These are phyloP conservation scores for Penicillium thymicola DNA, from an alignment of 2,329 filamentous ascomycete species.

Conservation along the genomic window DNA sequence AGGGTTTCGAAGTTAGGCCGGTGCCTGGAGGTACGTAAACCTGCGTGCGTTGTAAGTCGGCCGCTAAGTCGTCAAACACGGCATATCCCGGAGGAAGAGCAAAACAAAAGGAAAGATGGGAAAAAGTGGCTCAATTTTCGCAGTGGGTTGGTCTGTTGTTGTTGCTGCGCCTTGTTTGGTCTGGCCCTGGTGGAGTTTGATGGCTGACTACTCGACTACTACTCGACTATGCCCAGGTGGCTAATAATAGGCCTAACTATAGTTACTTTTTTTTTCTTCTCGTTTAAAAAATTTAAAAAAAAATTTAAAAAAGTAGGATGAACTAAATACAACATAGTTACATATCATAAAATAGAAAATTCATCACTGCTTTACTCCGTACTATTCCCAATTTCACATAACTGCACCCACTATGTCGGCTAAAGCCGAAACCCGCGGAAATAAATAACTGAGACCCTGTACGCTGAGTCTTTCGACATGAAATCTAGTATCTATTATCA, in stretches of 20 bases:
- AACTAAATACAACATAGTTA: no score
- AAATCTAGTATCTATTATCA: not conserved
- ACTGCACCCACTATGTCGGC: not conserved
- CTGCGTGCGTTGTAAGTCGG: not conserved
- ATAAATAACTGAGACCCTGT: not conserved
- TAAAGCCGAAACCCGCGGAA: not conserved
- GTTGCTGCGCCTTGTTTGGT: slow-evolving; percentile 27
- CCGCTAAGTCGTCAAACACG: slow-evolving; percentile 2
- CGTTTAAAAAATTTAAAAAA: not conserved
- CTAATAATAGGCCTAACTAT: slow-evolving; percentile 6
- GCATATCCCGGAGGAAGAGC: slow-evolving; percentile 6
- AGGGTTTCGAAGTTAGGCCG: not conserved
- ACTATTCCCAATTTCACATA: not conserved
- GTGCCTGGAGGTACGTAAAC: slow-evolving; percentile 4
- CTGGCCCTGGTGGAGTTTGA: slow-evolving; percentile 19
- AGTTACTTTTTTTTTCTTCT: not conserved
- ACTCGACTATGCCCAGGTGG: no score
- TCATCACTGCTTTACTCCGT: not conserved
- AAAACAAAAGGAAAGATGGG: slow-evolving; percentile 11
- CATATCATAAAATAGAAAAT: not conserved
- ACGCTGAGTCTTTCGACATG: not conserved
- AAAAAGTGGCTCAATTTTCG: slow-evolving; percentile 1
- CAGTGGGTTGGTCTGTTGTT: slow-evolving; percentile 5
- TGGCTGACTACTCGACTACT: slow-evolving; percentile 13
- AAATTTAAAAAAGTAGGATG: no score